phyloP scores from a whole-genome alignment of 257 asterid species.

The Haberlea rhodopensis region DNA sequence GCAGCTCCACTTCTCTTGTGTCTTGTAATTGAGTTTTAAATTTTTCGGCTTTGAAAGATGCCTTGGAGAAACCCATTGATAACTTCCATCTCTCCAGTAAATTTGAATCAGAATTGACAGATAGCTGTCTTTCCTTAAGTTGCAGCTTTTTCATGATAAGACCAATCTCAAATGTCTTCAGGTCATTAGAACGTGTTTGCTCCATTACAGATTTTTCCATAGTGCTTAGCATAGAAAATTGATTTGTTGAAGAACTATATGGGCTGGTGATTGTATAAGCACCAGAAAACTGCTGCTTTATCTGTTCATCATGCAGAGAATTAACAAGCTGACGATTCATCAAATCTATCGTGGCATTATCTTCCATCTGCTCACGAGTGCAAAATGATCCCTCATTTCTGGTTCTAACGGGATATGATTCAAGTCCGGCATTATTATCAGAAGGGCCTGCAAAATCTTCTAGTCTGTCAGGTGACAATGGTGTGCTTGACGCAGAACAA shows the following conservation, averaged over 20 bases:
- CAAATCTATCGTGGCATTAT: constrained; percentile 19
- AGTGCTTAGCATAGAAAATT: constrained; percentile 40
- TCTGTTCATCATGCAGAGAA: constrained; percentile 37
- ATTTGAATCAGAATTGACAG: constrained; percentile 52
- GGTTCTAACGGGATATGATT: constrained; percentile 16
- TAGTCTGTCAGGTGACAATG: constrained; percentile 24
- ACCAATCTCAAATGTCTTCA: constrained; percentile 67
- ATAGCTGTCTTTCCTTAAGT: constrained; percentile 67
- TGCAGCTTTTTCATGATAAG: constrained; percentile 58
- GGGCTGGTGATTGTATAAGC: constrained; percentile 33
- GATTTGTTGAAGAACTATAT: constrained; percentile 25
- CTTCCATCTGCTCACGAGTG: constrained; percentile 36
- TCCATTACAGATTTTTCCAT: constrained; percentile 68
- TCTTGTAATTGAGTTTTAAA: constrained; percentile 79
- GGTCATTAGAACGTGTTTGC: constrained; percentile 82
- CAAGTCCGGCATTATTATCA: background rate
- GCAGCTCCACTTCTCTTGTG: constrained; percentile 65
- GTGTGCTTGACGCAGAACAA: constrained; percentile 32
- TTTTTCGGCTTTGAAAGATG: constrained; percentile 63
- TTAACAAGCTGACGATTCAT: constrained; percentile 46
- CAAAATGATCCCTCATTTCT: constrained; percentile 19
- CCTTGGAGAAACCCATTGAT: constrained; percentile 81
- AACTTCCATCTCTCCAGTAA: constrained; percentile 67
- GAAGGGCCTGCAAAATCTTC: constrained; percentile 12
- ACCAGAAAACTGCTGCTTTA: constrained; percentile 38